phyloP scores from a whole-genome alignment of 805 yeast genomes.

The Candida tallmaniae region DNA sequence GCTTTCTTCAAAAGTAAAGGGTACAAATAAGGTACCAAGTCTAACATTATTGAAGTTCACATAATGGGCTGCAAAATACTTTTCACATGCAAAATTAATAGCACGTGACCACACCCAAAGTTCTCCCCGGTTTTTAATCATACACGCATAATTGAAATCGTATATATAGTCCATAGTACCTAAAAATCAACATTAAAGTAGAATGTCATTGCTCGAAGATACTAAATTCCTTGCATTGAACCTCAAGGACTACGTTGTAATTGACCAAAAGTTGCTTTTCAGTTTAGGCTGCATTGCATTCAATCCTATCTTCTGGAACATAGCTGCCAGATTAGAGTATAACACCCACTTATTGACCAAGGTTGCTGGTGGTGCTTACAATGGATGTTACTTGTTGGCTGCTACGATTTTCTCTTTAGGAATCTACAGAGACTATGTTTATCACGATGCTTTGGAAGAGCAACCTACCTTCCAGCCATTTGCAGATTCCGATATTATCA shows the following conservation, averaged over 20 bases:
- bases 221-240: slow-evolving; percentile 16
- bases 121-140: no score
- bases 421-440: slow-evolving; percentile 69
- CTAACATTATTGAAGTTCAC: no score
- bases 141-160: no score
- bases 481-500: slow-evolving; percentile 31
- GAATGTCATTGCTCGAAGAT: slow-evolving; percentile 14
- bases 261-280: slow-evolving; percentile 18
- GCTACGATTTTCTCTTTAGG: slow-evolving; percentile 81
- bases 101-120: no score
- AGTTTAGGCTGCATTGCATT: slow-evolving; percentile 71
- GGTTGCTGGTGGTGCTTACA: slow-evolving; percentile 57
- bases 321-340: slow-evolving; percentile 84
- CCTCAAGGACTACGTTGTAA: slow-evolving; percentile 17
- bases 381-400: slow-evolving; percentile 86
- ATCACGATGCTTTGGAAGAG: slow-evolving; percentile 62
- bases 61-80: no score
- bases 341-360: slow-evolving; percentile 72
- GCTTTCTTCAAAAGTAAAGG: no score
- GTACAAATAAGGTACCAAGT: no score
- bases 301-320: slow-evolving; percentile 95
- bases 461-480: slow-evolving; percentile 67
- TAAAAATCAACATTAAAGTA: no score
- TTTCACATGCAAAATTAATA: no score
- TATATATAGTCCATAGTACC: no score